Base-by-base conservation (phyloP, 2,329 filamentous ascomycete species). In the Botrytis fragariae region DNA sequence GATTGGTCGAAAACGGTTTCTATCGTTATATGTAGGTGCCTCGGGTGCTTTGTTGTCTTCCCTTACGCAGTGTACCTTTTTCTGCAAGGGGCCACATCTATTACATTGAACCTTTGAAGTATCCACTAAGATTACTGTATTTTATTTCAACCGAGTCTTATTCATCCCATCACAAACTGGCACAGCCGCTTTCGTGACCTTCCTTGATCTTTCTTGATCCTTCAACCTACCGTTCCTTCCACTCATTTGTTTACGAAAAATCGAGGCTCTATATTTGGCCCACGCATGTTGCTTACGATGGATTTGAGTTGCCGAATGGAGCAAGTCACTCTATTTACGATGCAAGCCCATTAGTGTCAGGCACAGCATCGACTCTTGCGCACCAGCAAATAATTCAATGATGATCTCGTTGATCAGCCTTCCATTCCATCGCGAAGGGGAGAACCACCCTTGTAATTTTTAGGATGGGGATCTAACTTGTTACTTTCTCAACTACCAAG, bases 261-360 rank as follows among this genome's bases (percentile, higher is more conserved):
- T 48, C 18, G 35, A 61, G 63, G 51, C 63, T 72, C 71, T 72
- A 72, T 72, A 72, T 72, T 72, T 72, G 71, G 71, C 51, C 44
- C 35, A 29, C 10, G 48, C 29, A 60, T 51, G 45, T 61, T 67
- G 62, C 71, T 69, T 69, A 72, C 42, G 25, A 60, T 69, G 71
- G 42, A 37, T 69, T 61, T 29, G 18, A 69, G 20, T 35, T 69
- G 45, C 71, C 51, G 35, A 48, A 72, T 72, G 35, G 71, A 72
- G 71, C 54, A 69, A 69, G 63, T 69, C n/a, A 32, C 71, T 72
- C 71, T 69, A 69, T 72, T 72, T 72, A 44, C 48, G 71, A 37
- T 69, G 51, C 42, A 29, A 69, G 45, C n/a, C 29, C 25, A 69
- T 61, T 72, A 69, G 71, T 72, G 42, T 69, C 51, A 69, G 63